Percentiles rank a stretch among this genome's conserved stretches.
These are phyloP conservation scores for Mortierella sp. DNA, from an alignment of 371 early-diverging fungal species.

Conservation along the genomic window DNA sequence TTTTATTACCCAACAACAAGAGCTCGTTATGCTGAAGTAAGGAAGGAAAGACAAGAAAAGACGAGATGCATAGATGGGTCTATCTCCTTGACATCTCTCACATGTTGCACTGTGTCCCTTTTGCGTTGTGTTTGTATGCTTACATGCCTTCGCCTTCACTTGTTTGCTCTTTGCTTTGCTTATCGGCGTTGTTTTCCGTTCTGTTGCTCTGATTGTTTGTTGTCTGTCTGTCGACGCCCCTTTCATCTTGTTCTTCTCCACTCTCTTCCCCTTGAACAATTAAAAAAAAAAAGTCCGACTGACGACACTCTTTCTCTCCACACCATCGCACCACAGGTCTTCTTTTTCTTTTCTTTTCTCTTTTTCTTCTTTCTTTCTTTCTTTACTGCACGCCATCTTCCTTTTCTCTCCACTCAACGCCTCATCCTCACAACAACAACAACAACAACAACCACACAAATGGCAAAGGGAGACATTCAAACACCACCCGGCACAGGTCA, in stretches of 20 bases:
- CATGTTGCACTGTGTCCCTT: no score
- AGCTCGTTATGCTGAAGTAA: no score
- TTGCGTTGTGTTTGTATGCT: no score
- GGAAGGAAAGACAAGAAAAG: no score
- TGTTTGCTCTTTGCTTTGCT: no score
- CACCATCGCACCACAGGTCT: neutral
- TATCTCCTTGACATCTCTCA: no score
- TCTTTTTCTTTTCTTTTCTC: neutral
- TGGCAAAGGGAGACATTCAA: constrained; percentile 4
- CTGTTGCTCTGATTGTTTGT: no score
- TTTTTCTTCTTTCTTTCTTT: neutral
- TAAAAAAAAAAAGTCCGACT: neutral
- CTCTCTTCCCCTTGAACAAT: neutral
- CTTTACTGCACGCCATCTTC: neutral
- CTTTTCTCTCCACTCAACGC: neutral
- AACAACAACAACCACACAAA: neutral
- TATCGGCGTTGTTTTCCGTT: neutral
- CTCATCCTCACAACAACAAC: neutral
- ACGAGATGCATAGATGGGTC: no score
- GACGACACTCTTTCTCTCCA: neutral
- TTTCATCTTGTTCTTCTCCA: neutral
- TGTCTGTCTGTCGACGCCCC: neutral
- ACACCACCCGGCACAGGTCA: constrained; percentile 58
- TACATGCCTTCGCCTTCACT: no score
- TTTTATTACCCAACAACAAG: neutral